These are phyloP conservation scores for Rhodotorula sp. DNA, from an alignment of 1,284 basidiomycete genomes.

Conservation along the genomic window DNA sequence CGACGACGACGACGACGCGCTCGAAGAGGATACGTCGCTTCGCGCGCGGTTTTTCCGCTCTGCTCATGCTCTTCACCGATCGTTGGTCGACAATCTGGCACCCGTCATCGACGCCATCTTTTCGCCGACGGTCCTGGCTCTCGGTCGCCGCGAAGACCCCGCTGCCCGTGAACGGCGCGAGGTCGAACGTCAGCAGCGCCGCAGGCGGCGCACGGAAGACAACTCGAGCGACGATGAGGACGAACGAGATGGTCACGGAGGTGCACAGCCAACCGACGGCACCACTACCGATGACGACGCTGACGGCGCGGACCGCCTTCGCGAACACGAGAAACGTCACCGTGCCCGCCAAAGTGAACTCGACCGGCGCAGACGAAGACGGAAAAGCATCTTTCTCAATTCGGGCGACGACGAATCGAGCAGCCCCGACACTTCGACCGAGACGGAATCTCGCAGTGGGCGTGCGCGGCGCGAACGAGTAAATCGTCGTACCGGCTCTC, in stretches of 20 bases:
- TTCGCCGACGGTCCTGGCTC: not conserved
- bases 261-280: not conserved
- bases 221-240: constrained; percentile 2
- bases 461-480: too few relatives aligned
- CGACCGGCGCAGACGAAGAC: not conserved
- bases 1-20: constrained; percentile 15
- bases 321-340: not conserved
- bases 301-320: not conserved
- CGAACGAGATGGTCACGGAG: not conserved
- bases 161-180: not conserved
- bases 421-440: not conserved
- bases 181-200: constrained; percentile 5
- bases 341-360: not conserved
- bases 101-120: constrained; percentile 14
- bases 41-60: constrained; percentile 15
- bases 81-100: constrained; percentile 24
- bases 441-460: not conserved
- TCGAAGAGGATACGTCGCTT: not conserved
- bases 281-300: not conserved
- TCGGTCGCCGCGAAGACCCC: not conserved
- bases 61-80: constrained; percentile 21
- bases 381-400: not conserved
- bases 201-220: constrained; percentile 2
- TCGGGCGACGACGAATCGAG: constrained; percentile 1
- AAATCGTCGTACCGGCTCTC: too few relatives aligned